Conservation (phyloP, 192 early-diverging fungal genomes). For the Podochytrium sp. region DNA sequence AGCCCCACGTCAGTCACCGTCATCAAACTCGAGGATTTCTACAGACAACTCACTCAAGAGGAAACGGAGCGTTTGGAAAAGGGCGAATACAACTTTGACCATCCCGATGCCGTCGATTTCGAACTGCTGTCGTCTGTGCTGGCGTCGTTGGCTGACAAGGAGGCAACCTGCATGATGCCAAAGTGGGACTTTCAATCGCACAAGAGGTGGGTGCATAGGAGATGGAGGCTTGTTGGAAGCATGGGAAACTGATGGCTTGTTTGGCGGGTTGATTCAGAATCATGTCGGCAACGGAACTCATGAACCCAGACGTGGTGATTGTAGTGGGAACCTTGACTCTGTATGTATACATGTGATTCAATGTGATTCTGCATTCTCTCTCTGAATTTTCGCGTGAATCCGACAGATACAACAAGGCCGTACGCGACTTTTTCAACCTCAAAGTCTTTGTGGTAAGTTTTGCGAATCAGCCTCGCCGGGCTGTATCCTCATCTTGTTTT, state of each 20-base stretch:
- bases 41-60: slow-evolving; percentile 32
- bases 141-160: slow-evolving; percentile 48
- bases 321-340: slow-evolving; percentile 80
- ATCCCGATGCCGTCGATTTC: slow-evolving; percentile 78
- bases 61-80: slow-evolving; percentile 16
- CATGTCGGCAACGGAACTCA: slow-evolving; percentile 28
- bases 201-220: slow-evolving; percentile 35
- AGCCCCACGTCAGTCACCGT: background rate
- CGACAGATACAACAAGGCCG: slow-evolving; percentile 59
- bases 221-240: slow-evolving; percentile 17
- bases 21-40: slow-evolving; percentile 46
- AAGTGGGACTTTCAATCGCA: slow-evolving; percentile 63
- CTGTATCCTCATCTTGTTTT: no score
- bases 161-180: slow-evolving; percentile 60
- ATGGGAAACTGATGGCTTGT: slow-evolving; percentile 13
- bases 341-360: background rate
- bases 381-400: no score
- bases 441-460: slow-evolving; percentile 68
- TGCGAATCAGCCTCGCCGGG: no score
- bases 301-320: slow-evolving; percentile 69
- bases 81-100: slow-evolving; percentile 53
- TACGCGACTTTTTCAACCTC: slow-evolving; percentile 74
- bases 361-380: background rate
- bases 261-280: background rate
- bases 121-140: slow-evolving; percentile 62